Conservation (phyloP, 257 asterid genomes). For the Solanum chilense region DNA sequence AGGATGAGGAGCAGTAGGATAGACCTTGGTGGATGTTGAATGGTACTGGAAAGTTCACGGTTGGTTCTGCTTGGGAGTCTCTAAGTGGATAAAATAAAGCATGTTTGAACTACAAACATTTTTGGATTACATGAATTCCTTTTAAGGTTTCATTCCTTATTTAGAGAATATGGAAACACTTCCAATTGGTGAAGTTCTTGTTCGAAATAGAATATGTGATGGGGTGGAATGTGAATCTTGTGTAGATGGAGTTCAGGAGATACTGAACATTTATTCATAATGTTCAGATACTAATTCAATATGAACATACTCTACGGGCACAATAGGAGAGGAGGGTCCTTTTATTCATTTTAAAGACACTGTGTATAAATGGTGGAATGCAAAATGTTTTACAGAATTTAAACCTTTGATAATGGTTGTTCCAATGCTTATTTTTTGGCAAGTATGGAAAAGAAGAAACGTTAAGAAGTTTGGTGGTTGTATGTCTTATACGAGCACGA, state of each 20-base stretch:
- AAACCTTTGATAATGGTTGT: not conserved
- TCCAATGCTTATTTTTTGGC: not conserved
- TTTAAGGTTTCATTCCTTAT: too few relatives aligned
- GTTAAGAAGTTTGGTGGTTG: not conserved
- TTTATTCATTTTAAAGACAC: not conserved
- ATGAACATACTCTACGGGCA: not conserved
- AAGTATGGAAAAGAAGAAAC: not conserved
- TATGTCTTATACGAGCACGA: not conserved
- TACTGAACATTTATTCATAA: too few relatives aligned
- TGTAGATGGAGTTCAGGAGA: not conserved
- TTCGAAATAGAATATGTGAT: not conserved
- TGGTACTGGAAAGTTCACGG: not conserved
- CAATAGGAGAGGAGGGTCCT: not conserved
- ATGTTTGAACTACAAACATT: not conserved
- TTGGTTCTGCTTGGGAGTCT: not conserved
- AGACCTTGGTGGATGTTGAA: not conserved
- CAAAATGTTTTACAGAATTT: too few relatives aligned
- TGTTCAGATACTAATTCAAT: not conserved
- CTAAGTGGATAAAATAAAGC: not conserved
- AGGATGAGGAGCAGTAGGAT: not conserved
- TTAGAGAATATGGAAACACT: not conserved
- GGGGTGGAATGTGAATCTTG: not conserved
- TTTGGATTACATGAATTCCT: not conserved
- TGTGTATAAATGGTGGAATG: not conserved
- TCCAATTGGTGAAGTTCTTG: not conserved